phyloP scores from a whole-genome alignment of 805 yeast genomes.

The Jamesozyma rosinii region DNA sequence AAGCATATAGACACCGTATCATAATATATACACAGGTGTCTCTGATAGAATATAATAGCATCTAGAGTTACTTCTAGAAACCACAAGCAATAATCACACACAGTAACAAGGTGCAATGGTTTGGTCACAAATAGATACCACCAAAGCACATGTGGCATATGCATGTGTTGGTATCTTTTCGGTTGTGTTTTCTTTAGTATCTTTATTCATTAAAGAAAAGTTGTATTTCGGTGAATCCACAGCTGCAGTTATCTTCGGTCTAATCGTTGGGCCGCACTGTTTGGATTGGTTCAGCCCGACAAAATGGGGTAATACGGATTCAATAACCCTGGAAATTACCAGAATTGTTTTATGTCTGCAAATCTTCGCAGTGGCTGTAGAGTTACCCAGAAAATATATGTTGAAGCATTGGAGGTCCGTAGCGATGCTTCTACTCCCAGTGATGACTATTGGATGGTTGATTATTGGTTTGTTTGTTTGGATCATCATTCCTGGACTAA shows the following conservation, averaged over 20 bases:
- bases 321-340: conserved; percentile 72
- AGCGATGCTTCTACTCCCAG: conserved; percentile 64
- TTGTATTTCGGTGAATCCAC: conserved; percentile 88
- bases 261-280: conserved; percentile 83
- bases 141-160: conserved; percentile 74
- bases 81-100: too few relatives aligned
- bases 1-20: too few relatives aligned
- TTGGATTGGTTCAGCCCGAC: conserved; percentile 75
- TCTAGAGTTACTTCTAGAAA: too few relatives aligned
- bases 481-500: conserved; percentile 62
- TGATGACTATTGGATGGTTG: conserved; percentile 87
- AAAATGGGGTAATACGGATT: conserved; percentile 78
- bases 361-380: conserved; percentile 91
- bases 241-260: conserved; percentile 75
- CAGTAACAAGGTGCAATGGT: too few relatives aligned
- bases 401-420: conserved; percentile 74
- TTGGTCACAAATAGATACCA: conserved; percentile 32
- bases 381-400: conserved; percentile 84
- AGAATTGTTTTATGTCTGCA: conserved; percentile 78
- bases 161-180: conserved; percentile 81
- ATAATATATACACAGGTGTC: too few relatives aligned
- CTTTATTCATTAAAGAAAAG: conserved; percentile 73
- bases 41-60: too few relatives aligned
- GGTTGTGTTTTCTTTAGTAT: conserved; percentile 68
- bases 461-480: conserved; percentile 72